Base-by-base conservation (phyloP, 345 rosid genomes). In the Syzygium grande region DNA sequence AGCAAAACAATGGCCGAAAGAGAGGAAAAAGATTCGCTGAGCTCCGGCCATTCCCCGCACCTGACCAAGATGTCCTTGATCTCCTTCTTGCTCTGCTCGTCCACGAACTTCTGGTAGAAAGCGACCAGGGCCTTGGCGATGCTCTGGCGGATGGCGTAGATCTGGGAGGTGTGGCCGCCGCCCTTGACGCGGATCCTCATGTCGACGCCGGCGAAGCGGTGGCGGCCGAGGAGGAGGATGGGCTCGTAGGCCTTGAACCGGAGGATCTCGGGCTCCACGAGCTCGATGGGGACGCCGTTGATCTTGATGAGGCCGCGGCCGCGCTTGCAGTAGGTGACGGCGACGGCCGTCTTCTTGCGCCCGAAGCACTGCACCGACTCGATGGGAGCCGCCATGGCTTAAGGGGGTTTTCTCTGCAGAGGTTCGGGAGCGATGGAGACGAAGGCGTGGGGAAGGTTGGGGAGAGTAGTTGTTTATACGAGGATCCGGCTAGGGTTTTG, bases 101-200 rank as follows among this genome's bases (percentile, higher is more conserved):
- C 99, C 0, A 95, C 99, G 55, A 85, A 93, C 93, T 96, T 96
- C 95, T 95, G 99, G 88, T 94, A 95, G 52, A 61, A 96, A 1
- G 99, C 97, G 1, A 96, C 98, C 3, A 96, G 91, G 2, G 99
- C 99, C 91, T 96, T 96, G 0, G 99, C 98, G n/a, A 96, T 96
- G 90, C 98, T 95, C 92, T 96, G 99, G 49, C 99, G 90, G 56
- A 96, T 96, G 2, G 99, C 99, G 90, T 96, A 96, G 63, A 96
- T 96, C 96, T 95, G 99, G 4, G 98, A 94, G 29, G 98, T 95
- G 93, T 95, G 92, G 21, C 99, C 99, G 46, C 99, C 99, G 10
- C 99, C 98, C 15, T 88, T 93, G 29, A 95, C 98, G 7, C 96
- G 91, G 89, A 96, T 96, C 93, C 98, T 92, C 98, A 96, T 96